Base-by-base conservation (phyloP, 164 flowering plant genomes). In the Pachysandra terminalis region DNA sequence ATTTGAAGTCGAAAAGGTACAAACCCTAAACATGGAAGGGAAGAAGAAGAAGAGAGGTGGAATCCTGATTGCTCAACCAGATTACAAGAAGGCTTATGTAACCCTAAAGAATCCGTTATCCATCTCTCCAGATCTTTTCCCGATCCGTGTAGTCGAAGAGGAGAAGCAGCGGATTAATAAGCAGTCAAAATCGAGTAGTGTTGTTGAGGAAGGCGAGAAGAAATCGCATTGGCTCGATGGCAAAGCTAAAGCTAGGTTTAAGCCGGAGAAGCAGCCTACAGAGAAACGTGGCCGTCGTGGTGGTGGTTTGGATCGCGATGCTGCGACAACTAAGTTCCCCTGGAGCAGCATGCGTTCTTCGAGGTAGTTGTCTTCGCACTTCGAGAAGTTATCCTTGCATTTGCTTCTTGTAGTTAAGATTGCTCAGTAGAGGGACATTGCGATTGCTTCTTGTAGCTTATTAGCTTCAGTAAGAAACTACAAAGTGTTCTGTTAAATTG, bases 31-130 rank as follows among this genome's bases (percentile, higher is more conserved):
- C 83, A 87, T 81, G 91, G 94, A 87, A 22, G 94, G 94, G 28
- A 88, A 88, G 87, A 86, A 82, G 84, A 86, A 82, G 82, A 85
- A 86, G 72, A 74, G 88, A 15, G 91, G 93, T 2, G 90, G 93
- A 15, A 1, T 86, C 0, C 65, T 88, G 37, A 54, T 84, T 35
- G 88, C 89, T 0, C 80, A 78, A 37, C 89, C 93, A 0, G 88
- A 86, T 53, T 88, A 86, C 77, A 88, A 88, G 69, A 88, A 88
- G 63, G 93, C 93, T 7, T 88, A 86, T 63, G 81, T 86, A 19
- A 85, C 88, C 8, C 76, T 88, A 3, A 77, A 66, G 68, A 68
- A 49, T 25, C 88, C 89, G 1, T 72, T 88, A 19, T 86, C 89
- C 3, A 64, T 88, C 0, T 79, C 85, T 19, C 85, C 82, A 15